These are phyloP conservation scores for Zarea fungicola DNA, from an alignment of 2,329 filamentous ascomycete genomes.

Conservation along the genomic window DNA sequence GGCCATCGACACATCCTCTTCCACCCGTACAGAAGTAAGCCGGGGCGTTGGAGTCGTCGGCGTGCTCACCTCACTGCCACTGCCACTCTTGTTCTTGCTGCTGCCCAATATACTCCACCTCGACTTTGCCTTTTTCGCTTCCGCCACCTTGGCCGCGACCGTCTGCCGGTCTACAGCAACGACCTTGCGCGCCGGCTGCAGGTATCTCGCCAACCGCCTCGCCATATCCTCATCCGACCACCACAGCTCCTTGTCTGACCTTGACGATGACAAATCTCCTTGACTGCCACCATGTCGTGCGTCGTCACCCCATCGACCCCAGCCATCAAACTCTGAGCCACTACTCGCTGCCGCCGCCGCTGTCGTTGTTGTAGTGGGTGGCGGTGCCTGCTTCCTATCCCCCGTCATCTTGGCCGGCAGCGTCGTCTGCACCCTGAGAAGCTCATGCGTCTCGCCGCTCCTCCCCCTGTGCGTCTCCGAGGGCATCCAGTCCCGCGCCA, in stretches of 20 bases:
- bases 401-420: background rate
- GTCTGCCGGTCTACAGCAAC: conserved; percentile 19
- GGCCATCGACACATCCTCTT: conserved; percentile 27
- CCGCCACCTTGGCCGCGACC: conserved; percentile 25
- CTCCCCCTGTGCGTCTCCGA: conserved; percentile 20
- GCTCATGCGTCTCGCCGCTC: conserved; percentile 22
- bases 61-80: background rate
- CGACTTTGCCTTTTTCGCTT: conserved; percentile 26
- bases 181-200: conserved; percentile 27
- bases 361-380: background rate
- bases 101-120: conserved; percentile 3
- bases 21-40: background rate
- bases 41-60: background rate
- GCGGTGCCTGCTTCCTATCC: background rate
- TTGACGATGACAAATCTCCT: too few relatives aligned
- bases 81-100: background rate
- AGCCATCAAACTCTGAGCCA: conserved; percentile 32
- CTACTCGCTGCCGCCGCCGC: too few relatives aligned
- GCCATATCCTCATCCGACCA: conserved; percentile 39
- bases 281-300: background rate
- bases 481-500: conserved; percentile 24
- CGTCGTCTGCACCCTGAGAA: conserved; percentile 20
- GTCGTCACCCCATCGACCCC: conserved; percentile 33
- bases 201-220: conserved; percentile 29
- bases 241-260: conserved; percentile 25